Percentiles rank a stretch among this genome's conserved stretches.
Conservation (phyloP, 108 stramenopile species). For the Epipyxis sp. region DNA sequence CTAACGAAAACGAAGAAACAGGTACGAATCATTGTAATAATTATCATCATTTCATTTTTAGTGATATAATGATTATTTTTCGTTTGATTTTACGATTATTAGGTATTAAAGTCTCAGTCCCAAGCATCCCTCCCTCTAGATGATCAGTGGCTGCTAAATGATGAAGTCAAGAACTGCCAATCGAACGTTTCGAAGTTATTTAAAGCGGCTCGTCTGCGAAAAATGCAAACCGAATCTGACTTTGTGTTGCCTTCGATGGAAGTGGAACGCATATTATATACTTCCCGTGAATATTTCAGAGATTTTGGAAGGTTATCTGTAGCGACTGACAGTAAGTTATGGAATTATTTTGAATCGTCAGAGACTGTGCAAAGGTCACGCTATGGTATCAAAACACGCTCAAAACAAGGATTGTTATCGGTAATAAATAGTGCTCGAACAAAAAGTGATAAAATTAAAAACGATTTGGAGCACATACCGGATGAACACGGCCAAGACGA, state of each 20-base stretch:
- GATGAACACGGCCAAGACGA: neutral
- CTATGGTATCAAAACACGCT: neutral
- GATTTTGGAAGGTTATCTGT: too few species aligned
- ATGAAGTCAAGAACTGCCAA: neutral
- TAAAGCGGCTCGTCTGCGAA: neutral
- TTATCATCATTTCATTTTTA: too few species aligned
- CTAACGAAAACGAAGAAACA: too few species aligned
- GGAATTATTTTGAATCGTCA: neutral
- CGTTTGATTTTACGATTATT: too few species aligned
- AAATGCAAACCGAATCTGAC: neutral
- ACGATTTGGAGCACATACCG: neutral
- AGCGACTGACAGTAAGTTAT: neutral
- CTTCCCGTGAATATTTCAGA: neutral
- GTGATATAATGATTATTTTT: too few species aligned
- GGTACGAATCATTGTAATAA: too few species aligned
- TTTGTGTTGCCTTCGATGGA: constrained; percentile 3
- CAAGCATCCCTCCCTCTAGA: neutral
- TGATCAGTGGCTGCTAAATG: neutral
- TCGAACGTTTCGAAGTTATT: neutral
- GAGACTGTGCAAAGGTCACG: neutral
- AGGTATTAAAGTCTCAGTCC: too few species aligned
- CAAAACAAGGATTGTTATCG: neutral
- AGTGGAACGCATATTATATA: neutral
- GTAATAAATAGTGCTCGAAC: neutral
- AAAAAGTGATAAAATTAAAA: neutral